Evolutionary conservation across 495 filamentous ascomycete genomes (phyloP).

Genomic region (Lineolata rhizophorae): DNA sequence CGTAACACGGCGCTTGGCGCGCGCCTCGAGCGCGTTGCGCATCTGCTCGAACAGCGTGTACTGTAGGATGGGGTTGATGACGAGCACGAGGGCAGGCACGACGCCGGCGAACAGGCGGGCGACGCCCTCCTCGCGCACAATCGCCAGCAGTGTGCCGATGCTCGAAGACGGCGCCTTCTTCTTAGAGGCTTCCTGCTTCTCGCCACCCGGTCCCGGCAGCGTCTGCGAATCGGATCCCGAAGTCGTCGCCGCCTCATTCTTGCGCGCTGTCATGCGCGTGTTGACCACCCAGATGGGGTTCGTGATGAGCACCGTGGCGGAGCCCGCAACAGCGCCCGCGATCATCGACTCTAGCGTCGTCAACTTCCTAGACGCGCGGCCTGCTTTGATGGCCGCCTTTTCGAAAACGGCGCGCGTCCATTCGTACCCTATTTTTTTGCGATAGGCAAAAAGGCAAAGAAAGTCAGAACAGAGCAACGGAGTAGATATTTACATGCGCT

Average conservation of each 20-base stretch:
- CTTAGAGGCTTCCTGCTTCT: slow-evolving; percentile 9
- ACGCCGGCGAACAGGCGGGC: slow-evolving; percentile 78
- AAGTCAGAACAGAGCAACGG: too few species aligned
- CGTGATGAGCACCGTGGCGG: slow-evolving; percentile 80
- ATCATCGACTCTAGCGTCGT: slow-evolving; percentile 82
- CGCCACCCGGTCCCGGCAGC: slow-evolving; percentile 22
- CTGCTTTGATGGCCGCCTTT: slow-evolving; percentile 47
- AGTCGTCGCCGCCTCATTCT: slow-evolving; percentile 18
- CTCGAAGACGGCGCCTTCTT: slow-evolving; percentile 42
- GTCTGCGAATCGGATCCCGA: slow-evolving; percentile 28
- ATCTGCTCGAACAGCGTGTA: slow-evolving; percentile 98
- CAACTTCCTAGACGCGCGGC: slow-evolving; percentile 62
- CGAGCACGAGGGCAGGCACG: slow-evolving; percentile 73
- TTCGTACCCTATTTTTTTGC: slow-evolving; percentile 46
- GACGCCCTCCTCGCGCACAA: slow-evolving; percentile 63
- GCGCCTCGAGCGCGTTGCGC: slow-evolving; percentile 52
- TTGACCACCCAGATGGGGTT: slow-evolving; percentile 99
- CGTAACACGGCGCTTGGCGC: slow-evolving; percentile 46
- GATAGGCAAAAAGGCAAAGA: too few species aligned
- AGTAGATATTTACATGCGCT: too few species aligned
- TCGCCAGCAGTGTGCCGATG: slow-evolving; percentile 48
- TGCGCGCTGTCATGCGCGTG: slow-evolving; percentile 88
- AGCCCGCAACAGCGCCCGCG: slow-evolving; percentile 84
- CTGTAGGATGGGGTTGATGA: slow-evolving; percentile 94
- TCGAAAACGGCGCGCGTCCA: slow-evolving; percentile 85